Evolutionary conservation across 306 rosid species (phyloP).

Genomic region (Pterocarpus macrocarpus): DNA sequence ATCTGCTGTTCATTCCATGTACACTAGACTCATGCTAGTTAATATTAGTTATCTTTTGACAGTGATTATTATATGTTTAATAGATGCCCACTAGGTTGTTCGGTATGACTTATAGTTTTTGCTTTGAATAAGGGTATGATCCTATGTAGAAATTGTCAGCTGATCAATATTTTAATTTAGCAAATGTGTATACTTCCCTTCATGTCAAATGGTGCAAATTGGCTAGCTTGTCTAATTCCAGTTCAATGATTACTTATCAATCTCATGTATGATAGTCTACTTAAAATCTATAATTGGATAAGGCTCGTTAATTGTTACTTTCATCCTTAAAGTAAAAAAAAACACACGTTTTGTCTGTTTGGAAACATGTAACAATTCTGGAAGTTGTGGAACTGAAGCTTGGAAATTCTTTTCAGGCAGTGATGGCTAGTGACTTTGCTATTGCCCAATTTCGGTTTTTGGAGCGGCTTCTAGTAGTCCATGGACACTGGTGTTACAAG

Average conservation of each 20-base stretch:
- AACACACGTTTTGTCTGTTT: constrained; percentile 15
- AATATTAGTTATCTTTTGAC: neutral
- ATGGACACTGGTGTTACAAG: constrained; percentile 99
- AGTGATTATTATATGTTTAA: neutral
- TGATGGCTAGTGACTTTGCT: constrained; percentile 98
- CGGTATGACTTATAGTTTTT: constrained; percentile 7
- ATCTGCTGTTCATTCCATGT: constrained; percentile 22
- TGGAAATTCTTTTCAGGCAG: constrained; percentile 74
- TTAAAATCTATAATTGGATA: constrained; percentile 28
- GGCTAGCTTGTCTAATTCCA: constrained; percentile 17
- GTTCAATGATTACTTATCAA: constrained; percentile 35
- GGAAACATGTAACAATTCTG: constrained; percentile 36
- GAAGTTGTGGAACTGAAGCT: constrained; percentile 48
- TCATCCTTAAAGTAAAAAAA: constrained; percentile 32
- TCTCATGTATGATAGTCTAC: constrained; percentile 17
- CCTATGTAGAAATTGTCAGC: constrained; percentile 13
- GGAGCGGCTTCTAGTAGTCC: constrained; percentile 99
- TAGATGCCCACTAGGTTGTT: constrained; percentile 19
- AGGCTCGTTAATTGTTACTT: constrained; percentile 9
- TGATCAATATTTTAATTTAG: constrained; percentile 28
- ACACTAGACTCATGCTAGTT: neutral
- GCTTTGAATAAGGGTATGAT: constrained; percentile 9
- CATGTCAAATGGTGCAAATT: constrained; percentile 34
- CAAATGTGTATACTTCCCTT: constrained; percentile 23
- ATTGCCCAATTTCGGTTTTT: constrained; percentile 90